Evolutionary conservation across 768 basidiomycete species (phyloP), one percentile per base, ranked within the genome.

Genomic region (Xerocomellus amylosporus): DNA sequence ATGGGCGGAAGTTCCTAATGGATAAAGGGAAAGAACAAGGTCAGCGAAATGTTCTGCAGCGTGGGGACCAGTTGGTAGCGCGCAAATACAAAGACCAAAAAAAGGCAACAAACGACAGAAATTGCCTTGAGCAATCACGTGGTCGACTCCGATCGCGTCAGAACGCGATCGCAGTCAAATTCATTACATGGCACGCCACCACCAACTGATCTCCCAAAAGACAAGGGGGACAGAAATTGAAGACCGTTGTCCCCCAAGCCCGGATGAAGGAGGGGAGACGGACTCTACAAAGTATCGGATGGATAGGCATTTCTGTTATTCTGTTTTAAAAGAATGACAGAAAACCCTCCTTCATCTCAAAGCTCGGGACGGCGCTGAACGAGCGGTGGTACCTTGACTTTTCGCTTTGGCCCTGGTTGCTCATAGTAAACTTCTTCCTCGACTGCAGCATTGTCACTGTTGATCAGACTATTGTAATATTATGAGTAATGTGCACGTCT

Each of bases 301-400:
- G 59, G 60, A 63, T 54, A 30, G 52, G 50, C 47, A 58, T 56
- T 54, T 60, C 59, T 56, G 55, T 55, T 33, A 56, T 59, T 63
- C 58, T 63, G 62, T 64, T 63, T 62, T 62, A 68, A 63, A 62
- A 65, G 64, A 61, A 65, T 71, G 73, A 76, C 55, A 57, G 54
- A 73, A 74, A 69, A 71, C 71, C 83, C 90, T 83, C 88, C 90
- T 87, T 91, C 90, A 89, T 90, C 90, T 90, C 86, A 91, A 81
- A 90, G 86, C 86, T 90, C 88, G 76, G 88, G 86, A 81, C 87
- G 89, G 82, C 88, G 88, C 78, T 83, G 83, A 77, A 66, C 56
- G 77, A 86, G 83, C 77, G 87, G 83, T 74, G 88, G 82, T 92
- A 92, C 90, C 90, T 92, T 92, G 84, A 83, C 76, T 85, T 86